phyloP scores from a whole-genome alignment of 2,329 filamentous ascomycete species.

The Mycosphaerella arachidis region DNA sequence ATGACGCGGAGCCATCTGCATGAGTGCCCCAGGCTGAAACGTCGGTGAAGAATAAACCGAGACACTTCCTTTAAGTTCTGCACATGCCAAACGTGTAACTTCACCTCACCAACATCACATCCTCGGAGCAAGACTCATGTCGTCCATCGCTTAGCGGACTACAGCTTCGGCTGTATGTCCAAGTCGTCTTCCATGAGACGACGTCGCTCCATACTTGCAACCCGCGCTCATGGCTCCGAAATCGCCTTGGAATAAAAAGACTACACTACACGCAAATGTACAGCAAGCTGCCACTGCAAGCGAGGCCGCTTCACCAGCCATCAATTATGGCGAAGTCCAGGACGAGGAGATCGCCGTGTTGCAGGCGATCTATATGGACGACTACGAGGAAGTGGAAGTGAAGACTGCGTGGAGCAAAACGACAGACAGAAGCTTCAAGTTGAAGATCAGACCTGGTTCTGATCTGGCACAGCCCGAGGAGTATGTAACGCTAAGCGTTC shows the following conservation, averaged over 20 bases:
- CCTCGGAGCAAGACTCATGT: conserved; percentile 4
- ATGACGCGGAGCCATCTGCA: background rate
- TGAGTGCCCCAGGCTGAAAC: background rate
- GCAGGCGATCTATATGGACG: conserved; percentile 82
- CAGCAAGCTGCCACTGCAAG: conserved; percentile 15
- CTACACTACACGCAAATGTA: conserved; percentile 24
- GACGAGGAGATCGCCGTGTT: conserved; percentile 82
- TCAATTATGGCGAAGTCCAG: conserved; percentile 78
- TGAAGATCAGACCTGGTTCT: conserved; percentile 68
- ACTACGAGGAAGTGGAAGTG: conserved; percentile 68
- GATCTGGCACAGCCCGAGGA: conserved; percentile 69
- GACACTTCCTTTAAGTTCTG: background rate
- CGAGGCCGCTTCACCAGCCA: conserved; percentile 32
- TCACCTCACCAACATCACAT: background rate
- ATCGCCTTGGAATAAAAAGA: conserved; percentile 38
- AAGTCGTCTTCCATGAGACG: conserved; percentile 16
- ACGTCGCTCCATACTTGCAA: conserved; percentile 3
- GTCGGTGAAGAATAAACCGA: background rate
- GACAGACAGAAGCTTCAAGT: conserved; percentile 72
- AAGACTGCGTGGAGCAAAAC: conserved; percentile 84
- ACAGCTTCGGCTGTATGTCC: conserved; percentile 47
- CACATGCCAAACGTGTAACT: background rate
- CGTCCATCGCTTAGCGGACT: conserved; percentile 28
- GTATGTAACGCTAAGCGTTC: conserved; percentile 67
- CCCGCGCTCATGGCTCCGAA: conserved; percentile 45